Evolutionary conservation across 2,329 filamentous ascomycete species (phyloP), one percentile per base, ranked within the genome.

Genomic region (Fusarium buxicola): DNA sequence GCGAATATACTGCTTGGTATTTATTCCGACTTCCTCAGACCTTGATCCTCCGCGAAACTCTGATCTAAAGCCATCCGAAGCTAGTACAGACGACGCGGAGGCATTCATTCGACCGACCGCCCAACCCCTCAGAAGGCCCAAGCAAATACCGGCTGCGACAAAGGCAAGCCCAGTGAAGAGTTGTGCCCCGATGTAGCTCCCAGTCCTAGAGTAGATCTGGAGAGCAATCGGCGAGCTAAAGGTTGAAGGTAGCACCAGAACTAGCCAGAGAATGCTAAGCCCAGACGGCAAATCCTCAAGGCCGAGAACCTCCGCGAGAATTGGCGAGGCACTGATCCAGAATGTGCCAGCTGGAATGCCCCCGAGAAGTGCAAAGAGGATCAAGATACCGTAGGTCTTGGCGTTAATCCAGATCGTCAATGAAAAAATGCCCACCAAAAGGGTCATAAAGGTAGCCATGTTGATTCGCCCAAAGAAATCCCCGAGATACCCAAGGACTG

Each of bases 401-500:
- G 59, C 49, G 2, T 60, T 61, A 0, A 56, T 27, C 62, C 64
- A 67, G 24, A 67, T 41, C 2, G 40, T 36, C 1, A 67, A 38
- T 0, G 38, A 35, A 1, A 55, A 7, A 2, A 61, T 36, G 2
- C 59, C 56, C 2, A 45, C 43, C 8, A 65, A 16, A 7, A 65
- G 31, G 0, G 85, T 85, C 74, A 85, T 81, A 8, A 80, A 69
- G 2, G 77, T 77, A 1, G 87, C 85, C 74, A 89, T 85, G 60
- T 90, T 89, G 63, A 91, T 81, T 2, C 87, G 78, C 2, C 88
- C 87, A 28, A 86, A 78, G 1, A 75, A 76, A 67, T 90, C 88
- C 60, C 82, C 85, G 66, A 86, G 85, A 69, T 87, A 85, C 1
- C 88, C 88, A 7, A 90, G 82, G 0, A 85, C 78, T 2, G 87